Base-by-base conservation (phyloP, 2,329 filamentous ascomycete species). In the Camptophora hylomeconis region DNA sequence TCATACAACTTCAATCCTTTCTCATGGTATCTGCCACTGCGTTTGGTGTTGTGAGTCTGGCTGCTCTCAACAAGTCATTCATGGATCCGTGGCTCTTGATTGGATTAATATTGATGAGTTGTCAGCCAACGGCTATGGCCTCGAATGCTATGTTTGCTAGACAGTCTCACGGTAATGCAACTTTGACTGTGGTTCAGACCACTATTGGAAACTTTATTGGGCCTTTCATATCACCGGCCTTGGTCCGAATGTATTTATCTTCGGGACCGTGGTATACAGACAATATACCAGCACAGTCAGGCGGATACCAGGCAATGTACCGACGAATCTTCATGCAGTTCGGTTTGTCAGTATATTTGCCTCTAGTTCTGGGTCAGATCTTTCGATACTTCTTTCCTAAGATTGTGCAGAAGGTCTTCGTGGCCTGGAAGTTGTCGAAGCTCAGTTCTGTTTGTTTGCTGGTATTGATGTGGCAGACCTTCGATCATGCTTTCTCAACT, bases 131-230 rank as follows among this genome's bases (percentile, higher is more conserved):
- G 0, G 81, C 77, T 0, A 77, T 81, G 43, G 68, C 73, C 5
- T 79, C 72, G 24, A 81, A 81, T 47, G 72, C 80, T 5, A 72
- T 81, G 21, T 80, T 81, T 75, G 81, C 77, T 5, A 58, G 74
- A 15, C 63, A 70, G 20, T 70, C 77, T 0, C 70, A 75, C 20
- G 77, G 77, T 4, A 78, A 81, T 40, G 69, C 73, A 35, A 69
- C 69, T 3, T 68, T 72, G 0, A 69, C 69, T 26, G 61, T 77
- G 35, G 74, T 80, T 17, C 75, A 80, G 45, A 75, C 79, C 2
- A 64, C 80, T 6, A 56, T 82, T 24, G 77, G 75, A 17, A 81
- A 82, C 49, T 63, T 80, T 7, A 54, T 74, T 1, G 77, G 76
- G 2, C 67, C 75, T 0, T 80, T 82, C 46, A 45, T 82, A 9